These are phyloP conservation scores for Pterocarpus santalinus DNA, from an alignment of 306 rosid genomes.

Conservation along the genomic window DNA sequence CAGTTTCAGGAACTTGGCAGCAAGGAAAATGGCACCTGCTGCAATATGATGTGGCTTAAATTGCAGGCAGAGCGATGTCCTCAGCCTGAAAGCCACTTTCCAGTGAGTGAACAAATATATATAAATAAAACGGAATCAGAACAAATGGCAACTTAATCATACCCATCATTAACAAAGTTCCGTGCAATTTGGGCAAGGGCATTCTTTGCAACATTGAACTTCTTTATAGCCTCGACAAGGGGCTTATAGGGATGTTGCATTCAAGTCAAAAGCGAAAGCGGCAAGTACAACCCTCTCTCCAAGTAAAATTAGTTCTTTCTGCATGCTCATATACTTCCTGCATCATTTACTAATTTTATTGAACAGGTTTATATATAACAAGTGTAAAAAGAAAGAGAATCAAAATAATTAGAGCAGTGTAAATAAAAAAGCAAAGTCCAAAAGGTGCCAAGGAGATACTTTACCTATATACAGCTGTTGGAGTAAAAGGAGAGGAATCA, in stretches of 20 bases:
- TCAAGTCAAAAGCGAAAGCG: conserved; percentile 87
- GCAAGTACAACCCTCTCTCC: conserved; percentile 95
- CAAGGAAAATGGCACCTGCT: conserved; percentile 99
- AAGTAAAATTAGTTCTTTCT: conserved; percentile 85
- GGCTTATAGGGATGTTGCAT: conserved; percentile 97
- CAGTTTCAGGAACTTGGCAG: conserved; percentile 98
- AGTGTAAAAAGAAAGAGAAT: conserved; percentile 19
- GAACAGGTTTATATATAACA: conserved; percentile 30
- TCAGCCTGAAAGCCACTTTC: conserved; percentile 92
- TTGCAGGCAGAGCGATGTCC: conserved; percentile 99
- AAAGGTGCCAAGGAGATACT: conserved; percentile 34
- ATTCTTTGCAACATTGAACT: conserved; percentile 91
- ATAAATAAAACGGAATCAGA: conserved; percentile 44
- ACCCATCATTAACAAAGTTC: conserved; percentile 99
- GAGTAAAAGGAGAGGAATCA: conserved; percentile 18
- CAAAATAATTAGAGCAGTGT: neutral
- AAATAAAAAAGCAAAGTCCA: neutral
- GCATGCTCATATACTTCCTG: conserved; percentile 97
- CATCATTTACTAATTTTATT: conserved; percentile 44
- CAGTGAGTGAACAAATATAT: conserved; percentile 61
- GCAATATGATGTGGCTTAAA: conserved; percentile 99
- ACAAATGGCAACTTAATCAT: conserved; percentile 55
- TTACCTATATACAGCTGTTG: conserved; percentile 39
- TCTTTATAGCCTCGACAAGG: conserved; percentile 98
- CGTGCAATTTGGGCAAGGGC: conserved; percentile 99